Conservation (phyloP, 2,329 filamentous ascomycete species). For the Colletotrichum godetiae region DNA sequence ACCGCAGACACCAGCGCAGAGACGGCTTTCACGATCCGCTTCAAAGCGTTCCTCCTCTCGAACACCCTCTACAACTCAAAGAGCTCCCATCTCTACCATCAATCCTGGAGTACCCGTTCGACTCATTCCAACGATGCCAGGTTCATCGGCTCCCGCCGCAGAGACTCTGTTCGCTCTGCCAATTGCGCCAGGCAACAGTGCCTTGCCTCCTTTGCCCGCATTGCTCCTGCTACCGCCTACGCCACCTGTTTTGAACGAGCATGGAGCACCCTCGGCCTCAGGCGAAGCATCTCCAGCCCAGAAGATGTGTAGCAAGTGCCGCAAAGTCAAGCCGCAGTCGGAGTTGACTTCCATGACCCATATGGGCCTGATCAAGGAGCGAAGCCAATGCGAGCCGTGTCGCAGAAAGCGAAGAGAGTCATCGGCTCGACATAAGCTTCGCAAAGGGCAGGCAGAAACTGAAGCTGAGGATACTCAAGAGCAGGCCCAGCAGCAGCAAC, state of each 20-base stretch:
- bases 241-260: background rate
- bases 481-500: background rate
- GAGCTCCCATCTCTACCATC: background rate
- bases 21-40: background rate
- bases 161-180: no score
- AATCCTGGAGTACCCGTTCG: background rate
- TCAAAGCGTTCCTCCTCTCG: background rate
- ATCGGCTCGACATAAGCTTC: background rate
- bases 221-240: background rate
- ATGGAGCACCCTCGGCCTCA: background rate
- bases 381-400: background rate
- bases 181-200: no score
- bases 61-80: background rate
- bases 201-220: background rate
- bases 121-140: background rate
- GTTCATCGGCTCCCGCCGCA: background rate
- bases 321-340: background rate
- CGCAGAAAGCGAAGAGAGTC: constrained; percentile 11
- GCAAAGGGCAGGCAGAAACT: background rate
- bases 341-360: background rate
- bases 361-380: background rate
- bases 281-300: background rate
- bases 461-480: background rate
- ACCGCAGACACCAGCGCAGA: background rate
- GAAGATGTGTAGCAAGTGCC: constrained; percentile 15